Conservation (phyloP, 2,329 filamentous ascomycete species). For the Torrubiellomyces zombiae region DNA sequence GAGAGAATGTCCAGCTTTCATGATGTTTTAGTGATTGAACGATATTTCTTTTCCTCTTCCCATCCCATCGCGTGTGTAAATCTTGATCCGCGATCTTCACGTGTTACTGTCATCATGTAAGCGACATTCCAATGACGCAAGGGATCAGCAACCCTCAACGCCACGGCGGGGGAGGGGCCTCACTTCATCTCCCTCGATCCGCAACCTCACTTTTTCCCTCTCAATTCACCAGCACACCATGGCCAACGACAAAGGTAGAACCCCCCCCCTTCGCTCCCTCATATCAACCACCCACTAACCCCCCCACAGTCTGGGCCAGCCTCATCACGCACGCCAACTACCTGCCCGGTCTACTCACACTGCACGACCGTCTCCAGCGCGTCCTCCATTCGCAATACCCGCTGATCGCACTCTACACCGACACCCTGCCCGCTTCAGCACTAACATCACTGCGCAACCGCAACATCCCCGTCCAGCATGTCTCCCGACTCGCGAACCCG, state of each 20-base stretch:
- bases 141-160: too few relatives aligned
- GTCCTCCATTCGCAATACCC: slow-evolving; percentile 51
- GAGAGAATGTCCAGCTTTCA: too few relatives aligned
- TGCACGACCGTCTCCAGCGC: slow-evolving; percentile 63
- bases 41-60: too few relatives aligned
- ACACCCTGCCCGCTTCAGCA: slow-evolving; percentile 52
- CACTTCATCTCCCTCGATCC: slow-evolving; percentile 1
- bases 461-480: slow-evolving; percentile 50
- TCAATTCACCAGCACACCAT: too few relatives aligned
- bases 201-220: neutral
- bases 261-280: neutral
- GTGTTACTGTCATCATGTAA: too few relatives aligned
- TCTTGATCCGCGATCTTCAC: too few relatives aligned
- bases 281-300: too few relatives aligned
- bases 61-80: too few relatives aligned
- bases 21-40: too few relatives aligned
- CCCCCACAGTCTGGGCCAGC: slow-evolving; percentile 60
- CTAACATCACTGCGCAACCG: slow-evolving; percentile 52
- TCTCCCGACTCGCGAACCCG: slow-evolving; percentile 57
- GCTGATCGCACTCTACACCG: slow-evolving; percentile 69
- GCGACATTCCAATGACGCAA: too few relatives aligned
- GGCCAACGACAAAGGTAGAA: slow-evolving; percentile 3
- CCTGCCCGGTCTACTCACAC: slow-evolving; percentile 65
- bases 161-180: too few relatives aligned
- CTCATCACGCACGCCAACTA: slow-evolving; percentile 76